Evolutionary conservation across 495 filamentous ascomycete genomes (phyloP), one percentile per base, ranked within the genome.

Genomic region (Achaetomiella virescens): DNA sequence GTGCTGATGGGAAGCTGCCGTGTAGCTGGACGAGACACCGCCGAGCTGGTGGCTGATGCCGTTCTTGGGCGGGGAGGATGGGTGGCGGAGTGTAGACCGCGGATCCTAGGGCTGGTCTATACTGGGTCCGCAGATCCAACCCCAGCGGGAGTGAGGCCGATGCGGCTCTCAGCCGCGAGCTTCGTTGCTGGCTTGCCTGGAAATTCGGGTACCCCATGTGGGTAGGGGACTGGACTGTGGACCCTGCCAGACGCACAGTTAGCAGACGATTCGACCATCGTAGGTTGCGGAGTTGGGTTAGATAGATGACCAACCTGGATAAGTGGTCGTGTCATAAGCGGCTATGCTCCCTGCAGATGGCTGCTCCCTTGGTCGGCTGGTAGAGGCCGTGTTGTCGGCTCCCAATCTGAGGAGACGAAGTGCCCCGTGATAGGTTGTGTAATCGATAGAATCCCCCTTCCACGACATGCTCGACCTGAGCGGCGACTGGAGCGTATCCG

Each of bases 401-500:
- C 20, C 62, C 68, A 41, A 79, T 69, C 43, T 72, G 72, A 8
- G 78, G 72, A 52, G 75, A 79, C 17, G 66, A 61, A 38, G 66
- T 68, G 14, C 70, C 69, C 54, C 60, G 20, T 75, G 68, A 54
- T 77, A 78, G 1, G 69, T 72, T 9, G 68, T 72, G 60, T 83
- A 82, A 46, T 83, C 80, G 40, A 83, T 73, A 0, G 80, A 72
- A 57, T 80, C 78, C 18, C 75, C 79, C 63, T 82, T 82, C 78
- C 82, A 85, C 14, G 80, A 79, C 71, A 81, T 81, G 59, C 79
- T 82, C 45, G 81, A 75, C 51, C 80, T 75, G 43, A 84, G 65
- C 1, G 82, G 82, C 14, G 81, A 81, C 54, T 82, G 80, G 24
- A 83, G 61, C 43, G 75, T 79, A 51, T 85, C 82, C 15, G 78